A percentile compares a stretch with the other conserved stretches of the same genome.
Evolutionary conservation across 108 stramenopile species (phyloP).

Genomic region (Pseudonitzschia multistriata): DNA sequence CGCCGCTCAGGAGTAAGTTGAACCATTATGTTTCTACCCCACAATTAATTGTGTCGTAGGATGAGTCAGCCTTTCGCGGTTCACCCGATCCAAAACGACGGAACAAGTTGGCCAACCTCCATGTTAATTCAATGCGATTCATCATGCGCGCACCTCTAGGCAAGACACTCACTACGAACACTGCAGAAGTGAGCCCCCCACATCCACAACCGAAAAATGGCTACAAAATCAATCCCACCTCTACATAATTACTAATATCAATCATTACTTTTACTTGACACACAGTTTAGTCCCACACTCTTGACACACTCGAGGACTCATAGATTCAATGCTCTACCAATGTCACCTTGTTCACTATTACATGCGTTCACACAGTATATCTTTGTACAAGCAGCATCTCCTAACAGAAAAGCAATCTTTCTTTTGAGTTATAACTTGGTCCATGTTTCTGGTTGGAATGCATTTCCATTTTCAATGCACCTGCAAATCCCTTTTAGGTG

Average conservation of each 20-base stretch:
- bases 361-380: too few relatives aligned
- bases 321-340: too few relatives aligned
- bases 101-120: too few relatives aligned
- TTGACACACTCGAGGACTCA: too few relatives aligned
- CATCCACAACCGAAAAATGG: background rate
- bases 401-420: too few relatives aligned
- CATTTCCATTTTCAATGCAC: conserved; percentile 5
- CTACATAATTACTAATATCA: background rate
- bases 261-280: too few relatives aligned
- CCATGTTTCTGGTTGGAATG: background rate
- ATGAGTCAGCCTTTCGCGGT: background rate
- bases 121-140: too few relatives aligned
- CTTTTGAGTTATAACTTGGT: background rate
- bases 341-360: too few relatives aligned
- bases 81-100: background rate
- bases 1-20: conserved; percentile 5
- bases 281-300: too few relatives aligned
- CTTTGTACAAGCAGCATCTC: too few relatives aligned
- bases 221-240: background rate
- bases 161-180: background rate
- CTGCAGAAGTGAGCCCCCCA: background rate
- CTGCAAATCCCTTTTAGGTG: conserved; percentile 25
- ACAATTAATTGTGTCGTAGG: background rate
- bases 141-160: too few relatives aligned
- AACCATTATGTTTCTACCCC: background rate